Evolutionary conservation across 768 basidiomycete species (phyloP), one percentile per base, ranked within the genome.

Genomic region (Naganishia vishniacii): DNA sequence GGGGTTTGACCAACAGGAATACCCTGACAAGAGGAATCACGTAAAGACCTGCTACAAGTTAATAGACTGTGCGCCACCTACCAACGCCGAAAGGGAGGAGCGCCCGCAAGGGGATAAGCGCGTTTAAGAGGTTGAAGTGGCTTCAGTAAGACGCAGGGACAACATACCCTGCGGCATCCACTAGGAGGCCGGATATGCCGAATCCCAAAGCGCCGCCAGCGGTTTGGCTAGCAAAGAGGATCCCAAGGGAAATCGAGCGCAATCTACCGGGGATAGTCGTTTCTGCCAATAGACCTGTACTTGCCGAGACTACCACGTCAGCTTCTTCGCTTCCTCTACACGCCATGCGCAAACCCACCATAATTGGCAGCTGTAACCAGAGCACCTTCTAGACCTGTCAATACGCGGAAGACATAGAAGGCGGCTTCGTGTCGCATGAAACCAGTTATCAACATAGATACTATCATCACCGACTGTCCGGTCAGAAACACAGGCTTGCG

Each of bases 131-230:
- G 8, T 51, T 5, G 11, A 29, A 20, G 11, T 31, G 5, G 0
- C 1, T 12, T 31, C n/a, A n/a, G 8, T 34, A 1, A n/a, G 3
- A 71, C 78, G 61, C 63, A 81, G 85, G 85, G 20, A 89, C 75
- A 1, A 85, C 77, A 13, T 87, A 88, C 16, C 89, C 89, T 0
- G 89, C 61, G 0, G 84, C 77, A 40, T 79, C 80, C 0, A 89
- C 89, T 7, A 89, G 78, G 0, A 84, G 86, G 0, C 82, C 85
- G 0, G 91, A 90, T 3, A 92, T 70, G 0, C 91, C 90, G 1
- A 85, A 88, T 20, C 91, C 91, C 0, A 88, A 85, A 0, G 86
- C 81, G 65, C 91, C 91, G 0, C 86, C 85, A 0, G 91, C 83
- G 66, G 37, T 56, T 18, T 37, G 34, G 34, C 53, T 34, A 4